A percentile compares a stretch with the other conserved stretches of the same genome.
phyloP scores from a whole-genome alignment of 139 green algal genomes.

The Ostreobium quekettii region DNA sequence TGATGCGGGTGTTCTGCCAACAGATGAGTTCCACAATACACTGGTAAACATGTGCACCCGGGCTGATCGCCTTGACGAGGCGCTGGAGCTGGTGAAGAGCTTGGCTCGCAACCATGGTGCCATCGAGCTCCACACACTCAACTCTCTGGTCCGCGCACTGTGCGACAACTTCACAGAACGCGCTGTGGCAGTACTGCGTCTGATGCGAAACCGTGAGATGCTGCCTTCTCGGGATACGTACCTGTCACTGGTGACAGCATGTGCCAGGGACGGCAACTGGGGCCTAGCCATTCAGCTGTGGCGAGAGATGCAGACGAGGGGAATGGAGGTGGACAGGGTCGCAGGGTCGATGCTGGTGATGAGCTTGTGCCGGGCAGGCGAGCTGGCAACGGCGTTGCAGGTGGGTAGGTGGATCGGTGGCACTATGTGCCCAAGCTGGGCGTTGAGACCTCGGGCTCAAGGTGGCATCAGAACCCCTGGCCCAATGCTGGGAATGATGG shows the following conservation, averaged over 20 bases:
- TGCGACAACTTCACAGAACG: constrained; percentile 21
- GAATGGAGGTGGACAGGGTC: not conserved
- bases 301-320: constrained; percentile 21
- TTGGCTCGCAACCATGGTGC: constrained; percentile 34
- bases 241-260: constrained; percentile 34
- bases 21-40: constrained; percentile 47
- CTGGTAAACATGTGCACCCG: constrained; percentile 41
- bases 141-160: constrained; percentile 41
- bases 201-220: constrained; percentile 36
- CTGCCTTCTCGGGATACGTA: constrained; percentile 27
- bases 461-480: no score
- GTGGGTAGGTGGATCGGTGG: no score
- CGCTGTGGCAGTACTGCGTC: constrained; percentile 41
- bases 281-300: constrained; percentile 30
- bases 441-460: no score
- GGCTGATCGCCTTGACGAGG: constrained; percentile 43
- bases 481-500: no score
- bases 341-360: constrained; percentile 41
- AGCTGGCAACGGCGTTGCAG: constrained; percentile 25
- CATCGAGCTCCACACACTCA: constrained; percentile 44
- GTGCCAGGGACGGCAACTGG: constrained; percentile 22
- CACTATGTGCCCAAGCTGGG: no score
- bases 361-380: constrained; percentile 33
- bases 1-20: constrained; percentile 33
- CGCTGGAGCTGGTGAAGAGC: constrained; percentile 47